Conservation (phyloP, 106 monocot genomes). For the Acorus calamus region DNA sequence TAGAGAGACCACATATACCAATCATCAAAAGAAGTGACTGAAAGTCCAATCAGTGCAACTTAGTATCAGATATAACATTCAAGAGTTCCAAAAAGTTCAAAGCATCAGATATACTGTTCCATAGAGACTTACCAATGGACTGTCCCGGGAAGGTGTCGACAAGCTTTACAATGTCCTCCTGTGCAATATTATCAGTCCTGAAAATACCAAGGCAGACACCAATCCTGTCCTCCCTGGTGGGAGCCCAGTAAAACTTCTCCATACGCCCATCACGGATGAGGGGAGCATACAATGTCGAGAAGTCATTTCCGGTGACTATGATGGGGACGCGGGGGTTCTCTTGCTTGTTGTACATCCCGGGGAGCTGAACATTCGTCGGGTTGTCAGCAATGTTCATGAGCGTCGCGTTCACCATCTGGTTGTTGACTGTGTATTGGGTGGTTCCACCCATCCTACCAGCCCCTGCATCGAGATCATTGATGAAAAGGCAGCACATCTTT, state of each 20-base stretch:
- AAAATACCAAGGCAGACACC: slow-evolving; percentile 88
- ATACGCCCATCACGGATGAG: slow-evolving; percentile 96
- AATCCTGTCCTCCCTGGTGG: slow-evolving; percentile 79
- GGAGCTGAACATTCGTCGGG: slow-evolving; percentile 94
- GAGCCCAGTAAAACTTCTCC: slow-evolving; percentile 99
- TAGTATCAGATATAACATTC: too few relatives aligned
- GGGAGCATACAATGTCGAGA: slow-evolving; percentile 95
- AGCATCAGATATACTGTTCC: too few relatives aligned
- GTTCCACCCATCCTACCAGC: slow-evolving; percentile 93
- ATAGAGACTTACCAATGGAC: slow-evolving; percentile 63
- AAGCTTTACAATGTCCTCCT: slow-evolving; percentile 56
- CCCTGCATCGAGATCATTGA: slow-evolving; percentile 98
- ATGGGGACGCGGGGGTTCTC: slow-evolving; percentile 87
- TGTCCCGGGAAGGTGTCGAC: slow-evolving; percentile 94
- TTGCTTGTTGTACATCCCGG: slow-evolving; percentile 99
- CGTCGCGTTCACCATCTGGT: slow-evolving; percentile 99
- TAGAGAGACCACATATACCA: too few relatives aligned
- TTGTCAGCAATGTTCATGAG: slow-evolving; percentile 99
- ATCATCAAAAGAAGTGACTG: too few relatives aligned
- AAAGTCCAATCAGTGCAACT: too few relatives aligned
- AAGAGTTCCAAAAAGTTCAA: too few relatives aligned
- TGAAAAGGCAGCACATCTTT: slow-evolving; percentile 94
- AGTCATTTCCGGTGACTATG: slow-evolving; percentile 94
- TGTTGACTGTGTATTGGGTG: slow-evolving; percentile 98
- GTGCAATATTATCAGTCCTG: slow-evolving; percentile 59